These are phyloP conservation scores for Penicillium sp. DNA, from an alignment of 2,329 filamentous ascomycete species.

Conservation along the genomic window DNA sequence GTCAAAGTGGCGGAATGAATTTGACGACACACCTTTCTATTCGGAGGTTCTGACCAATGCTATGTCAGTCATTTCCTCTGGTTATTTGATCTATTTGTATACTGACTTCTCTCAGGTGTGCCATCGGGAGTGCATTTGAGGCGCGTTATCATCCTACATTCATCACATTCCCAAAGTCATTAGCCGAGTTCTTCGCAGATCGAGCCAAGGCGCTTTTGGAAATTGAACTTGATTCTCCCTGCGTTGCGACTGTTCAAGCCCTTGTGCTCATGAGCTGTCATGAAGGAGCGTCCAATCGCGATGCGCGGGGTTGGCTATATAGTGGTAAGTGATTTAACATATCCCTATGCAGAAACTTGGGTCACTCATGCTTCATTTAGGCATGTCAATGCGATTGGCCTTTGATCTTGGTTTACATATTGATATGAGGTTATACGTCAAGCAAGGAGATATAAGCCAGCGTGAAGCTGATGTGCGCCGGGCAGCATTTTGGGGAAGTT, in stretches of 20 bases:
- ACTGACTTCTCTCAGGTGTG: conserved; percentile 33
- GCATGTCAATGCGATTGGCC: conserved; percentile 49
- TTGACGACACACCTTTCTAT: conserved; percentile 42
- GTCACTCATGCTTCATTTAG: conserved; percentile 15
- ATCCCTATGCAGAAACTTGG: not conserved
- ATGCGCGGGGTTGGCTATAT: conserved; percentile 51
- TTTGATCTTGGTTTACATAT: conserved; percentile 48
- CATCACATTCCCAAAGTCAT: conserved; percentile 39
- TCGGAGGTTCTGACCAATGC: conserved; percentile 45
- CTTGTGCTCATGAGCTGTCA: conserved; percentile 48
- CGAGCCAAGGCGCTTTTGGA: conserved; percentile 49
- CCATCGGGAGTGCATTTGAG: conserved; percentile 47
- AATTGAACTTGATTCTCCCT: conserved; percentile 50
- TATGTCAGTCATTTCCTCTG: conserved; percentile 28
- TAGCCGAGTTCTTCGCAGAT: conserved; percentile 42
- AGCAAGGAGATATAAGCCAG: conserved; percentile 39
- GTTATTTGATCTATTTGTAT: not conserved
- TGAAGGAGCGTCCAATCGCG: conserved; percentile 46
- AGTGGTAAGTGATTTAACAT: conserved; percentile 35
- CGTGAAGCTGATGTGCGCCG: conserved; percentile 43
- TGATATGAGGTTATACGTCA: conserved; percentile 43
- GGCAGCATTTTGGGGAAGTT: conserved; percentile 47
- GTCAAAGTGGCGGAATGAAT: conserved; percentile 37
- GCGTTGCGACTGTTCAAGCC: conserved; percentile 51
- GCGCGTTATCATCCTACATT: conserved; percentile 46